Evolutionary conservation across 2,329 filamentous ascomycete genomes (phyloP).

Genomic region (Escovopsis sp.): DNA sequence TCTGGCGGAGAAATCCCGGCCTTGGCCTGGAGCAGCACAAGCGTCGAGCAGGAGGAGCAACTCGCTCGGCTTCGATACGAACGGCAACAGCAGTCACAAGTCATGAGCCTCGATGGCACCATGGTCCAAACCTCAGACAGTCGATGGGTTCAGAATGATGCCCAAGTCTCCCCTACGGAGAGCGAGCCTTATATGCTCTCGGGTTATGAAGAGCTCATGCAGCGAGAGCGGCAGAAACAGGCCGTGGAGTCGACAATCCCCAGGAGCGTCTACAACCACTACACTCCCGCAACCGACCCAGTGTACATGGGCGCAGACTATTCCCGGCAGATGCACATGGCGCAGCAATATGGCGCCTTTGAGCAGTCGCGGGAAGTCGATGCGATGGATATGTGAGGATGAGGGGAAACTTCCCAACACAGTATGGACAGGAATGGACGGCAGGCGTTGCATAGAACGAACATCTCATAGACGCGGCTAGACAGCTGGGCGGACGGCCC

Average conservation of each 20-base stretch:
- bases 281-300: conserved; percentile 49
- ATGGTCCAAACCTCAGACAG: conserved; percentile 37
- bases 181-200: conserved; percentile 74
- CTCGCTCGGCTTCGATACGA: conserved; percentile 47
- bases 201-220: conserved; percentile 60
- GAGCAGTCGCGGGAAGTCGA: conserved; percentile 35
- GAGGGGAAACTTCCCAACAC: conserved; percentile 4
- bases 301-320: conserved; percentile 42
- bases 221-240: conserved; percentile 42
- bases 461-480: conserved; percentile 1
- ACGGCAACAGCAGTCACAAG: conserved; percentile 26
- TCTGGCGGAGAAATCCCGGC: conserved; percentile 38
- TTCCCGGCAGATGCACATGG: conserved; percentile 34
- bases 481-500: conserved; percentile 2
- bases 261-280: conserved; percentile 30
- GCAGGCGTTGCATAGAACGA: not conserved
- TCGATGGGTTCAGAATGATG: conserved; percentile 28
- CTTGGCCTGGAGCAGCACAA: conserved; percentile 38
- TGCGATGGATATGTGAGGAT: conserved; percentile 30
- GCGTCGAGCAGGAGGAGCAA: conserved; percentile 41
- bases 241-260: conserved; percentile 10
- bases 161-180: conserved; percentile 18
- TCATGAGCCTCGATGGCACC: conserved; percentile 41
- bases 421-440: conserved; percentile 4
- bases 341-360: conserved; percentile 52